Percentiles rank a stretch among this genome's conserved stretches.
These are phyloP conservation scores for Dichotomopilus funicola DNA, from an alignment of 2,329 filamentous ascomycete genomes.

Conservation along the genomic window DNA sequence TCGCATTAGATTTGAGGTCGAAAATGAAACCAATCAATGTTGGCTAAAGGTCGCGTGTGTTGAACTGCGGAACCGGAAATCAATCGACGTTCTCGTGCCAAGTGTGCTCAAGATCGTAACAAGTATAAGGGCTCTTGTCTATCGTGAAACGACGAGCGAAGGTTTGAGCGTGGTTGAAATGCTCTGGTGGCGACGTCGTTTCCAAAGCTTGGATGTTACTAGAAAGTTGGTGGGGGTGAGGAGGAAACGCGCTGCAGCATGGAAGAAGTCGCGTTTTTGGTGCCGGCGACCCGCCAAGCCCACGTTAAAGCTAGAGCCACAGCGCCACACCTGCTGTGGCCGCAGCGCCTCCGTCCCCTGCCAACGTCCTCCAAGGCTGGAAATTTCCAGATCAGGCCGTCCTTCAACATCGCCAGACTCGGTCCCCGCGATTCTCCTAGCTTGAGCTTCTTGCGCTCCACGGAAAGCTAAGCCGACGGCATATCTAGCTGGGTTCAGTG, in stretches of 20 bases:
- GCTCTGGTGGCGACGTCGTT: background rate
- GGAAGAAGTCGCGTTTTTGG: too few relatives aligned
- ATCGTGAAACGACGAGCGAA: background rate
- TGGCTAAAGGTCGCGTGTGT: background rate
- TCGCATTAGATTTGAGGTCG: background rate
- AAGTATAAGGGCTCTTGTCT: too few relatives aligned
- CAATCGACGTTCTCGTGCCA: too few relatives aligned
- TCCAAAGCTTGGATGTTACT: background rate
- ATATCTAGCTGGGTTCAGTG: background rate
- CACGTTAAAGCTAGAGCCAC: slow-evolving; percentile 12
- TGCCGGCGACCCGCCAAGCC: too few relatives aligned
- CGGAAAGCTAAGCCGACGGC: background rate
- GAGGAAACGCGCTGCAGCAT: background rate
- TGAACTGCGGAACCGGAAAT: too few relatives aligned
- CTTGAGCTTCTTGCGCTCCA: background rate
- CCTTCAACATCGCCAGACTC: slow-evolving; percentile 3
- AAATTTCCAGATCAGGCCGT: slow-evolving; percentile 14
- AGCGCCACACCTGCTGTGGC: slow-evolving; percentile 4
- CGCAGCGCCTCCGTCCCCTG: background rate
- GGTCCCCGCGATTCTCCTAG: background rate
- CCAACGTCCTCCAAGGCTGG: slow-evolving; percentile 6
- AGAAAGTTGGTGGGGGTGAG: background rate
- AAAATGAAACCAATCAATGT: background rate
- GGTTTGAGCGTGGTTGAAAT: background rate
- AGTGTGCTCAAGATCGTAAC: too few relatives aligned